Conservation (phyloP, 2,329 filamentous ascomycete genomes). For the Purpureocillium takamizusanense region DNA sequence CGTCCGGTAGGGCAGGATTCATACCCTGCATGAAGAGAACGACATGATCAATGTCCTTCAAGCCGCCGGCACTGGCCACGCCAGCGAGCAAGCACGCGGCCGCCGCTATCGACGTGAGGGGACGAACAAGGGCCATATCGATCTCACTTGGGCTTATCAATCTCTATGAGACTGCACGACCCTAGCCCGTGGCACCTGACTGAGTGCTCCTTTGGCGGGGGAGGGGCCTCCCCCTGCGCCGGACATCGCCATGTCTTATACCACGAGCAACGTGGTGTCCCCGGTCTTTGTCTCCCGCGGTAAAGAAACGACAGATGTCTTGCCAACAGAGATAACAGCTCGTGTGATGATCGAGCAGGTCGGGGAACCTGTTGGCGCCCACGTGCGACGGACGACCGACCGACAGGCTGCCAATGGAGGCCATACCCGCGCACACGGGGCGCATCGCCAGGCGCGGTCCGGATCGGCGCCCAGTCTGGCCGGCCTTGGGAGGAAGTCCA, state of each 20-base stretch:
- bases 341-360: too few relatives aligned
- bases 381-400: background rate
- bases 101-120: background rate
- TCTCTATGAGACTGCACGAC: too few relatives aligned
- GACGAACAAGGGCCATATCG: background rate
- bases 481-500: too few relatives aligned
- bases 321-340: too few relatives aligned
- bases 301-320: too few relatives aligned
- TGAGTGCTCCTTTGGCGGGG: too few relatives aligned
- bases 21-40: constrained; percentile 1
- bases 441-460: background rate
- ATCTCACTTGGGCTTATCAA: too few relatives aligned
- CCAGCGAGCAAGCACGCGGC: background rate
- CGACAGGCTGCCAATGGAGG: background rate
- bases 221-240: too few relatives aligned
- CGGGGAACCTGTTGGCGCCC: background rate
- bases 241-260: too few relatives aligned
- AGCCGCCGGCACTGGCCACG: background rate
- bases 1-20: background rate
- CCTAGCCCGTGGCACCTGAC: too few relatives aligned
- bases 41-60: background rate
- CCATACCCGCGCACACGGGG: background rate
- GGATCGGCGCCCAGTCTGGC: background rate
- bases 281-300: too few relatives aligned
- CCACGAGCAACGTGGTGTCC: too few relatives aligned